Evolutionary conservation across 805 yeast genomes (phyloP).

Genomic region (Kodamaea restingae): DNA sequence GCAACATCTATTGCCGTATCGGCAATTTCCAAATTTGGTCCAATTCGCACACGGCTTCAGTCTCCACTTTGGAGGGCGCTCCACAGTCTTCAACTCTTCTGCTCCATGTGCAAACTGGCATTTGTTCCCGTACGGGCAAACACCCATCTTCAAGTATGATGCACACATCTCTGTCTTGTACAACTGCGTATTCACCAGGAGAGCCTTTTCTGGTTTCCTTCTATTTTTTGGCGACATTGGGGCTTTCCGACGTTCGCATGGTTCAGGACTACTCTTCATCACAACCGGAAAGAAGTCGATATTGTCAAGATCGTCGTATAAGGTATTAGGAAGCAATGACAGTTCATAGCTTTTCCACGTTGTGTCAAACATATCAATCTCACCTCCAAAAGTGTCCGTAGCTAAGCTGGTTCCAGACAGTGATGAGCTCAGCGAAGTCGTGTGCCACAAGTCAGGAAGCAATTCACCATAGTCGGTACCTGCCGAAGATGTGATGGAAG

Average conservation of each 20-base stretch:
- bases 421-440: constrained; percentile 11
- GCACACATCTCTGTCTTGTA: constrained; percentile 91
- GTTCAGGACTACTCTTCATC: background rate
- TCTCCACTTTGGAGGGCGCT: constrained; percentile 79
- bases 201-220: background rate
- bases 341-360: constrained; percentile 9
- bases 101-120: constrained; percentile 95
- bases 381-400: constrained; percentile 10
- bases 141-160: constrained; percentile 60
- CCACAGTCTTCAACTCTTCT: constrained; percentile 66
- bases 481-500: constrained; percentile 11
- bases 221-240: background rate
- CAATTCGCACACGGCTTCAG: constrained; percentile 90
- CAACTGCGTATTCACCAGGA: constrained; percentile 53
- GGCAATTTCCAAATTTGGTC: constrained; percentile 74
- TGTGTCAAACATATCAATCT: background rate
- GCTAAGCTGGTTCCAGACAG: constrained; percentile 13
- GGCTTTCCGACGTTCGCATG: background rate
- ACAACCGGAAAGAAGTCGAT: background rate
- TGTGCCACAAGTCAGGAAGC: constrained; percentile 34
- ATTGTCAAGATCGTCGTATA: constrained; percentile 12
- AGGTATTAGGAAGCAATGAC: constrained; percentile 21
- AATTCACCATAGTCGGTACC: constrained; percentile 20
- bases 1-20: constrained; percentile 89
- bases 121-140: constrained; percentile 84